These are phyloP conservation scores for Fraxinus baroniana DNA, from an alignment of 305 asterid genomes.

Conservation along the genomic window DNA sequence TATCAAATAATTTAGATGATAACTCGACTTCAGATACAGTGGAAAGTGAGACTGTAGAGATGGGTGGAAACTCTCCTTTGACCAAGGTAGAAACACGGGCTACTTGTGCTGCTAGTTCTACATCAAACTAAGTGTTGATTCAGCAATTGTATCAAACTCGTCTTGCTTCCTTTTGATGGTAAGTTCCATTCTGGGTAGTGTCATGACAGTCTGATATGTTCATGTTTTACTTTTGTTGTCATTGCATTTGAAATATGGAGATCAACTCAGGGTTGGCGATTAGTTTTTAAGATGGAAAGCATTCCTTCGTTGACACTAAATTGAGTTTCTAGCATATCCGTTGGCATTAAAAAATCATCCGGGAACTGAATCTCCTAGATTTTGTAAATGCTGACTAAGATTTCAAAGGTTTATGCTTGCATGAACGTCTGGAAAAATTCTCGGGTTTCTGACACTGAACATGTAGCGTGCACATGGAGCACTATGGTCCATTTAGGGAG, in stretches of 20 bases:
- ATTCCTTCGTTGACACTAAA: background rate
- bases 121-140: constrained; percentile 39
- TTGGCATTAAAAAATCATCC: background rate
- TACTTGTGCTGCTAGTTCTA: constrained; percentile 51
- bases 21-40: constrained; percentile 27
- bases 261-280: background rate
- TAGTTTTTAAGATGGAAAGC: background rate
- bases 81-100: constrained; percentile 37
- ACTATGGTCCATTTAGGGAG: background rate
- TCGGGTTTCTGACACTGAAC: background rate
- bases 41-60: constrained; percentile 29
- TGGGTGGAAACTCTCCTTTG: constrained; percentile 33
- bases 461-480: background rate
- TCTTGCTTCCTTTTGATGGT: constrained; percentile 36
- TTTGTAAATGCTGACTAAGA: background rate
- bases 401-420: background rate
- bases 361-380: background rate
- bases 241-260: background rate
- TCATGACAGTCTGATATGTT: background rate
- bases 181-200: constrained; percentile 19
- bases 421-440: background rate
- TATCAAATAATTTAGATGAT: constrained; percentile 30
- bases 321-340: background rate
- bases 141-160: constrained; percentile 25
- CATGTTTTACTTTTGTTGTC: background rate